phyloP scores from a whole-genome alignment of 2,329 filamentous ascomycete species.

The Teratosphaeria viscida region DNA sequence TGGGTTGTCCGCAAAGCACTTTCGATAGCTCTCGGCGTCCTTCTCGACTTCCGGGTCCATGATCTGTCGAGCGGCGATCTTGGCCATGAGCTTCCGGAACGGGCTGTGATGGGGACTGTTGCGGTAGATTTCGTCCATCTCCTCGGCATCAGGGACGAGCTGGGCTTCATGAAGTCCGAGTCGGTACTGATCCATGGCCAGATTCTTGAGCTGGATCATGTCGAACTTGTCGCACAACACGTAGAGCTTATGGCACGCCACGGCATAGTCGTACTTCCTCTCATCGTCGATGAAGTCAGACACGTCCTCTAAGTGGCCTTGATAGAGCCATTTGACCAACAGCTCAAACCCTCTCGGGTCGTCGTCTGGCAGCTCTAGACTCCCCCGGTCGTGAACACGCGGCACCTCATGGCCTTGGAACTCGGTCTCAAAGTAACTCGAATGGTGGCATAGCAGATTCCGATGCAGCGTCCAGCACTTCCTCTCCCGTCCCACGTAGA shows the following conservation, averaged over 20 bases:
- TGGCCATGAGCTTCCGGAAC: constrained; percentile 41
- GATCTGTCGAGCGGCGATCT: constrained; percentile 47
- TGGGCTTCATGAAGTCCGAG: constrained; percentile 39
- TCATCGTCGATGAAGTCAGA: constrained; percentile 33
- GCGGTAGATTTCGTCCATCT: constrained; percentile 45
- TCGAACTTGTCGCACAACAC: constrained; percentile 43
- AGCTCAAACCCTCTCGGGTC: constrained; percentile 44
- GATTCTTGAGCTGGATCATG: constrained; percentile 41
- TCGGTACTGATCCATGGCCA: constrained; percentile 45
- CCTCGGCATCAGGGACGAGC: constrained; percentile 44
- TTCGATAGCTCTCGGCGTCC: constrained; percentile 39
- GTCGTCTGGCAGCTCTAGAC: constrained; percentile 38
- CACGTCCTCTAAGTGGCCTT: constrained; percentile 42
- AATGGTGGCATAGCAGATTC: constrained; percentile 44
- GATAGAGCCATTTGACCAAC: constrained; percentile 47
- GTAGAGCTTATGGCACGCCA: constrained; percentile 44
- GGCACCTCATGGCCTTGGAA: constrained; percentile 25
- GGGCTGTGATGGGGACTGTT: constrained; percentile 35
- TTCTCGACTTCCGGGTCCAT: constrained; percentile 44
- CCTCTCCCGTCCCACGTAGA: constrained; percentile 39
- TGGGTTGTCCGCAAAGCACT: constrained; percentile 39
- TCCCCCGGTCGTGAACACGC: constrained; percentile 27
- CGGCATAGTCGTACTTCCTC: constrained; percentile 45
- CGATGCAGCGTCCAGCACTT: constrained; percentile 43
- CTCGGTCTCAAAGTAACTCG: constrained; percentile 34